phyloP scores from a whole-genome alignment of 2,329 filamentous ascomycete species.

The Venturia aucupariae region DNA sequence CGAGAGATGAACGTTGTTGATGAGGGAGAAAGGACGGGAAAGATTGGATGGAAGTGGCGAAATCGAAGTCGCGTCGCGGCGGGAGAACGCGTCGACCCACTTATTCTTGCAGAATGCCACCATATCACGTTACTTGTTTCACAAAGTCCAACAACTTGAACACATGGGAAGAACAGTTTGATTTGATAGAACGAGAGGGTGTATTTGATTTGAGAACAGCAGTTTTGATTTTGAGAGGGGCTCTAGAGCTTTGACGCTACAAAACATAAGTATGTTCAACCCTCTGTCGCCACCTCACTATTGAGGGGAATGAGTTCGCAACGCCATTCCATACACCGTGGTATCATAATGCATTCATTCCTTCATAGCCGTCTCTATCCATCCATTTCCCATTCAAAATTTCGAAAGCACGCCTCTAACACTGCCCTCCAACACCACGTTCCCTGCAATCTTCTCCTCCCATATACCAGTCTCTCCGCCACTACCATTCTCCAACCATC shows the following conservation, averaged over 20 bases:
- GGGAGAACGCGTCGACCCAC: no score
- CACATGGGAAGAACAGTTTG: neutral
- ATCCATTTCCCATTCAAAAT: neutral
- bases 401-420: constrained; percentile 40
- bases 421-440: constrained; percentile 46
- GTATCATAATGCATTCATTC: neutral
- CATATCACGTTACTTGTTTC: no score
- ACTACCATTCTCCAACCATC: constrained; percentile 59
- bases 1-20: no score
- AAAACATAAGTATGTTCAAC: neutral
- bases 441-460: constrained; percentile 45
- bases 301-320: neutral
- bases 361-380: neutral
- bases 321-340: constrained; percentile 2
- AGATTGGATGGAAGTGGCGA: neutral
- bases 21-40: neutral
- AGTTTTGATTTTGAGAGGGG: neutral
- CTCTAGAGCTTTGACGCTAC: neutral
- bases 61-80: neutral
- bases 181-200: neutral
- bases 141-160: neutral
- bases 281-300: neutral
- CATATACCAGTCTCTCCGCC: constrained; percentile 43
- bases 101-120: no score
- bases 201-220: neutral